Conservation (phyloP, 306 rosid species). For the Vachellia collinsii region DNA sequence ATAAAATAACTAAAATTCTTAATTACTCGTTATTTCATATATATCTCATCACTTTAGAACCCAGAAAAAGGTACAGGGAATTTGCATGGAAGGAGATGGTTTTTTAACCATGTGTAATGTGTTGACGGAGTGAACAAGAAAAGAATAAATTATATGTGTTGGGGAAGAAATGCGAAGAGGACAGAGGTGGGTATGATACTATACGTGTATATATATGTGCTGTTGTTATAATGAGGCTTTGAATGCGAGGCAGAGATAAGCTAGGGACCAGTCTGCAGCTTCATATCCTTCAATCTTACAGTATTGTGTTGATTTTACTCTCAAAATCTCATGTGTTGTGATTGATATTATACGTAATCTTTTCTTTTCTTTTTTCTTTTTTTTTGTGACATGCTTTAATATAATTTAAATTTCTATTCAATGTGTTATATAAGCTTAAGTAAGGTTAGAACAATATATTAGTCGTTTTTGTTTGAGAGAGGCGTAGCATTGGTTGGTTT, state of each 20-base stretch:
- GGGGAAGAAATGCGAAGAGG: not conserved
- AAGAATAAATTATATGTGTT: not conserved
- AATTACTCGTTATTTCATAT: too few relatives aligned
- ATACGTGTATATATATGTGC: not conserved
- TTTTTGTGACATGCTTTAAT: too few relatives aligned
- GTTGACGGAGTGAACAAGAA: not conserved
- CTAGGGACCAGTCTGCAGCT: not conserved
- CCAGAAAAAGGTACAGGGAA: not conserved
- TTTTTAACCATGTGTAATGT: not conserved
- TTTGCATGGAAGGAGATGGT: not conserved
- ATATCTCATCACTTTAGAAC: not conserved
- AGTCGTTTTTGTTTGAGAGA: too few relatives aligned
- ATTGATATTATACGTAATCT: too few relatives aligned
- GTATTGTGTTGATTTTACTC: too few relatives aligned
- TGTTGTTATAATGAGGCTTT: not conserved
- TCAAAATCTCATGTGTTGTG: too few relatives aligned
- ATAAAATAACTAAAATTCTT: too few relatives aligned
- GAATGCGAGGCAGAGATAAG: not conserved
- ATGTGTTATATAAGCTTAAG: too few relatives aligned
- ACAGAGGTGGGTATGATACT: not conserved
- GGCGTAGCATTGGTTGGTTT: too few relatives aligned
- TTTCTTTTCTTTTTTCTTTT: too few relatives aligned
- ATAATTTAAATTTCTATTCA: too few relatives aligned
- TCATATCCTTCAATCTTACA: not conserved
- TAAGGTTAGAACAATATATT: too few relatives aligned